Evolutionary conservation across 2,329 filamentous ascomycete genomes (phyloP).

Genomic region (Cercospora sp.): DNA sequence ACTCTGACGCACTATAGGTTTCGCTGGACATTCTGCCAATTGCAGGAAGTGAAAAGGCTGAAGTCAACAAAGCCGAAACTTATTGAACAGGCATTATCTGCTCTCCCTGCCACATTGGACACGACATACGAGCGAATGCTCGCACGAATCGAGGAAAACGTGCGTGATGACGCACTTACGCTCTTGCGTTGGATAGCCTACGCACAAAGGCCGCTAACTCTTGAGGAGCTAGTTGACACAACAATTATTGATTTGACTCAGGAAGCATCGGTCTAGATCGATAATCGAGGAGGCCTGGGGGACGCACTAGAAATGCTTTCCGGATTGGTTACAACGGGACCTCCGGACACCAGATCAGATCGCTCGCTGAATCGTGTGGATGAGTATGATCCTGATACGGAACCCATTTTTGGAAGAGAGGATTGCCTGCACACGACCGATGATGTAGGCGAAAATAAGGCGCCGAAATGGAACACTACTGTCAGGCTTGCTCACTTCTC

Average conservation of each 20-base stretch:
- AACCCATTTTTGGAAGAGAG: too few species aligned
- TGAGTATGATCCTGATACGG: too few species aligned
- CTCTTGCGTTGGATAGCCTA: not conserved
- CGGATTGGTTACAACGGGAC: not conserved
- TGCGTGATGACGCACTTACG: not conserved
- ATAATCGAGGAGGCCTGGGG: not conserved
- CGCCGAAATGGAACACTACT: too few species aligned
- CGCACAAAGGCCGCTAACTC: not conserved
- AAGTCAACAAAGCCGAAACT: not conserved
- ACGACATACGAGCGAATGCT: not conserved
- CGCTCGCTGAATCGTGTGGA: too few species aligned
- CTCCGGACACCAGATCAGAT: too few species aligned
- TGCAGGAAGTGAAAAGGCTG: not conserved
- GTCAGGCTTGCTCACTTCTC: not conserved
- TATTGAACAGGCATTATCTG: not conserved
- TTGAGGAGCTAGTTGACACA: not conserved
- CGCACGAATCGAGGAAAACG: not conserved
- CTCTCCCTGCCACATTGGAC: not conserved
- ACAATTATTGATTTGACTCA: not conserved
- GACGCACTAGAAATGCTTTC: not conserved
- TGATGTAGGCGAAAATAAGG: too few species aligned
- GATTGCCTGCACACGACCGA: too few species aligned
- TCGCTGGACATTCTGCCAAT: not conserved
- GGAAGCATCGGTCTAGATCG: not conserved
- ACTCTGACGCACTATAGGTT: not conserved